These are phyloP conservation scores for Lolium multiflorum DNA, from an alignment of 176 grass and related monocot species.

Conservation along the genomic window DNA sequence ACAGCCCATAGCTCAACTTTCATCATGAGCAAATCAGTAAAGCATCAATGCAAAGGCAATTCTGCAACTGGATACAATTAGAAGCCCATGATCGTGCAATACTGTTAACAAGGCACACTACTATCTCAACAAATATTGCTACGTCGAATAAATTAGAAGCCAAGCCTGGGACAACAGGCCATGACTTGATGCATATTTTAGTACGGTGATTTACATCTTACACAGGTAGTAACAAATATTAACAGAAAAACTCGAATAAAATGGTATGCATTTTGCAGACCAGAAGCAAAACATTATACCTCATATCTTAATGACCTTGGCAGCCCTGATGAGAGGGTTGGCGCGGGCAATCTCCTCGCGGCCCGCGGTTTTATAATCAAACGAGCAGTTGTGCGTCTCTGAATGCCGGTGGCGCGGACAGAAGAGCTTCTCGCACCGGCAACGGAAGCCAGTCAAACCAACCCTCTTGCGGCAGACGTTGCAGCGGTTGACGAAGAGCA, in stretches of 20 bases:
- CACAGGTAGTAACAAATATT: background rate
- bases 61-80: too few relatives aligned
- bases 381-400: constrained; percentile 53
- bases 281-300: constrained; percentile 33
- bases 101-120: background rate
- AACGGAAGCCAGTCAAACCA: constrained; percentile 49
- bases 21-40: constrained; percentile 15
- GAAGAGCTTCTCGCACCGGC: constrained; percentile 56
- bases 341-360: constrained; percentile 51
- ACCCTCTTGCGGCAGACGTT: constrained; percentile 51
- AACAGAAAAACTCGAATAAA: background rate
- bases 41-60: background rate
- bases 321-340: constrained; percentile 53
- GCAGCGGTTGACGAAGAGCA: constrained; percentile 50
- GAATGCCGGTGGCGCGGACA: constrained; percentile 53
- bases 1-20: constrained; percentile 32
- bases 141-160: too few relatives aligned
- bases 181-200: background rate
- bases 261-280: background rate
- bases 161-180: background rate
- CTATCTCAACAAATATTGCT: too few relatives aligned
- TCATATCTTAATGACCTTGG: constrained; percentile 65
- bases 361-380: constrained; percentile 52
- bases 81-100: too few relatives aligned
- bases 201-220: constrained; percentile 4